Conservation (phyloP, 306 rosid genomes). For the Prunus persica region Prunus_persica_NCBIv2 NC_034013.1:8808501-8809000, state of each 20-base stretch:
- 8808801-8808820: not conserved
- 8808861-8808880: not conserved
- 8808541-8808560: not conserved
- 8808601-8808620: not conserved
- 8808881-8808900: not conserved
- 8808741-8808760: not conserved
- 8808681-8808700: constrained; percentile 11
- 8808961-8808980: not conserved
- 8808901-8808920: not conserved
- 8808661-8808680: not conserved
- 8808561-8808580: not conserved
- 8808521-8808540: not conserved
- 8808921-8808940: not conserved
- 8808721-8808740: not conserved
- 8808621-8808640: not conserved
- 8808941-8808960: not conserved
- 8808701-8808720: not conserved
- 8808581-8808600: not conserved
- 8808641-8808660: not conserved
- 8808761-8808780: not conserved
- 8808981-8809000: not conserved
- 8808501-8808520: not conserved
- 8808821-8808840: not conserved
- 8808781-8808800: constrained; percentile 1
- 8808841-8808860: not conserved